Conservation (phyloP, 1,284 basidiomycete genomes). For the Austroboletus sp. region DNA sequence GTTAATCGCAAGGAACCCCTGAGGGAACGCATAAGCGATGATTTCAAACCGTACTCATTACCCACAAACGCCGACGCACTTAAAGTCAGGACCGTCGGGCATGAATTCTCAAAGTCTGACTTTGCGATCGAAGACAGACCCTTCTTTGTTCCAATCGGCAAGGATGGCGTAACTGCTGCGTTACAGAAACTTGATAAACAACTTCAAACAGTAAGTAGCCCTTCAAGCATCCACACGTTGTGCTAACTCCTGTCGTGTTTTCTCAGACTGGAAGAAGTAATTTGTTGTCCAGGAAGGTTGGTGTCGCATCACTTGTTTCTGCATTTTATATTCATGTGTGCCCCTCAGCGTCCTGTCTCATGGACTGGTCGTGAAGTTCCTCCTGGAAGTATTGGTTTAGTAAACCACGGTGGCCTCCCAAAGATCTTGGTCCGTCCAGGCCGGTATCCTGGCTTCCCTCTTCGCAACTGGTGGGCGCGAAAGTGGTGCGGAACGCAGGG, state of each 20-base stretch:
- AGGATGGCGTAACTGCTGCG: slow-evolving; percentile 56
- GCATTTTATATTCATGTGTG: slow-evolving; percentile 1
- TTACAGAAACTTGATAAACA: slow-evolving; percentile 59
- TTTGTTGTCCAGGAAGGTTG: slow-evolving; percentile 47
- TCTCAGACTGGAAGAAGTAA: slow-evolving; percentile 47
- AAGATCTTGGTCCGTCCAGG: slow-evolving; percentile 65
- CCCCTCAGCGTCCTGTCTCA: slow-evolving; percentile 46
- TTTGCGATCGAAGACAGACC: slow-evolving; percentile 42
- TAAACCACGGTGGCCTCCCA: slow-evolving; percentile 72
- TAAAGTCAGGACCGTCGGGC: slow-evolving; percentile 5
- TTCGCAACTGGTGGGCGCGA: slow-evolving; percentile 77
- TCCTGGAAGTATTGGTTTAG: slow-evolving; percentile 60
- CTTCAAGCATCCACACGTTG: not conserved
- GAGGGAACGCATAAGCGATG: slow-evolving; percentile 11
- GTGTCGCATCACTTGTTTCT: not conserved
- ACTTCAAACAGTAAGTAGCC: slow-evolving; percentile 41
- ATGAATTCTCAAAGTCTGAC: slow-evolving; percentile 30
- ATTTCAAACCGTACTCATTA: slow-evolving; percentile 15
- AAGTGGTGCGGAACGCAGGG: slow-evolving; percentile 60
- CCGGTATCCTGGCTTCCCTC: slow-evolving; percentile 66
- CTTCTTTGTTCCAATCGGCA: slow-evolving; percentile 62
- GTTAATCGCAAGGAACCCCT: slow-evolving; percentile 20
- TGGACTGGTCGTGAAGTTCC: slow-evolving; percentile 66
- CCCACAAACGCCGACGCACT: not conserved
- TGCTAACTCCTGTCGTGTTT: slow-evolving; percentile 3